A percentile compares a stretch with the other conserved stretches of the same genome.
Conservation (phyloP, 2,329 filamentous ascomycete species). For the Ilyonectria destructans region DNA sequence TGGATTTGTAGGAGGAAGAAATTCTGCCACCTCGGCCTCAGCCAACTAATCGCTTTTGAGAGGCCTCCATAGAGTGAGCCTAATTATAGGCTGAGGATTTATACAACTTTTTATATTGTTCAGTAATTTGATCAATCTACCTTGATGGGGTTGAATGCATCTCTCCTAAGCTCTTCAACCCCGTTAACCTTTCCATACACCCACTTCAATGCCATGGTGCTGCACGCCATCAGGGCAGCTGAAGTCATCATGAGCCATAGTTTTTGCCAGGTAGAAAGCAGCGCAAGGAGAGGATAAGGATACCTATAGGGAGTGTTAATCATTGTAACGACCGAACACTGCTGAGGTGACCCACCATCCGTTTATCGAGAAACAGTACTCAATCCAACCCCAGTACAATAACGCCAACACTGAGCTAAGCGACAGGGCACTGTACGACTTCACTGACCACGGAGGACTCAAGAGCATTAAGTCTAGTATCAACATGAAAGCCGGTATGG, state of each 20-base stretch:
- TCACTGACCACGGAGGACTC: conserved; percentile 4
- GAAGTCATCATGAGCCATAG: neutral
- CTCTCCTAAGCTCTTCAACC: too few species aligned
- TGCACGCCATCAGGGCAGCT: neutral
- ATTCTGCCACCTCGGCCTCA: too few species aligned
- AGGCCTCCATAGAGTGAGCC: too few species aligned
- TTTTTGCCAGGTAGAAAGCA: neutral
- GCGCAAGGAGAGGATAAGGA: conserved; percentile 12
- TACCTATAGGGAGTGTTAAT: conserved; percentile 3
- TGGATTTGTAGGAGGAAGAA: too few species aligned
- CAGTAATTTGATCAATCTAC: too few species aligned
- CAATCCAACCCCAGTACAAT: conserved; percentile 17
- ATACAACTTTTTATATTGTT: too few species aligned
- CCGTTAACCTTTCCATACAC: neutral
- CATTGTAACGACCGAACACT: too few species aligned
- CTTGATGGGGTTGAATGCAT: too few species aligned
- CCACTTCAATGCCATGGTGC: conserved; percentile 5
- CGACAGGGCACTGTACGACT: neutral
- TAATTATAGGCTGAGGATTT: too few species aligned
- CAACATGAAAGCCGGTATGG: conserved; percentile 18
- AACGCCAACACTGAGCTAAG: neutral
- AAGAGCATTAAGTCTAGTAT: conserved; percentile 12
- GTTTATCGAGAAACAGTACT: conserved; percentile 14
- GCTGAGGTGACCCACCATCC: conserved; percentile 6
- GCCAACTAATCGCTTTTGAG: too few species aligned